These are phyloP conservation scores for Cercophora sp. DNA, from an alignment of 495 filamentous ascomycete genomes.

Conservation along the genomic window DNA sequence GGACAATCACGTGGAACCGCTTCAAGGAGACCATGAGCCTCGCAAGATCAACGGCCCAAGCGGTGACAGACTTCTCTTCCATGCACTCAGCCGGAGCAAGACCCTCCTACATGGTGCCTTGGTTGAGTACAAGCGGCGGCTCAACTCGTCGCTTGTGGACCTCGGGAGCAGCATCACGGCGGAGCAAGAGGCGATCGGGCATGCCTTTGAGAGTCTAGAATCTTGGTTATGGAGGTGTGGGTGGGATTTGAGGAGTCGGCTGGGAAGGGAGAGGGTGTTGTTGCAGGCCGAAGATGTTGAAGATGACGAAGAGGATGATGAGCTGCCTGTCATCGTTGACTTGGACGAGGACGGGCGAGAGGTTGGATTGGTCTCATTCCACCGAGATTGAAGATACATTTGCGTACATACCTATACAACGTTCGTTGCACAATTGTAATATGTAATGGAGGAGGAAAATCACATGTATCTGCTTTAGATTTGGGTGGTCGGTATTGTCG, in stretches of 20 bases:
- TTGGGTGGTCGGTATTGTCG: too few species aligned
- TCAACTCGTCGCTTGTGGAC: slow-evolving; percentile 33
- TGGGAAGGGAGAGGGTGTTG: neutral
- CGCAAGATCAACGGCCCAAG: neutral
- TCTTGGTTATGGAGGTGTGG: slow-evolving; percentile 39
- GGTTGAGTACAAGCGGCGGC: slow-evolving; percentile 38
- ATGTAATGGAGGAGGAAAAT: too few species aligned
- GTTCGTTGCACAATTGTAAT: too few species aligned
- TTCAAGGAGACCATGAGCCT: slow-evolving; percentile 12
- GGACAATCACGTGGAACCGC: slow-evolving; percentile 55
- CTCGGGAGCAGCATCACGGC: slow-evolving; percentile 26
- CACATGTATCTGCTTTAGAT: too few species aligned
- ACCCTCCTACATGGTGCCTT: slow-evolving; percentile 34
- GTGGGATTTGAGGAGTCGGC: slow-evolving; percentile 42
- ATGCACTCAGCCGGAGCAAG: slow-evolving; percentile 39
- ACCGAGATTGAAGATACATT: slow-evolving; percentile 23
- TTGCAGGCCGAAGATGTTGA: slow-evolving; percentile 42
- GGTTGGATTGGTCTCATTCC: slow-evolving; percentile 44
- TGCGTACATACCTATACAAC: too few species aligned
- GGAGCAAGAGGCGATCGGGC: slow-evolving; percentile 32
- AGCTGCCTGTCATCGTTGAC: slow-evolving; percentile 77
- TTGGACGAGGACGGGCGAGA: slow-evolving; percentile 51
- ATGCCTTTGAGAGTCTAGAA: slow-evolving; percentile 42
- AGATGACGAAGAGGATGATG: slow-evolving; percentile 71
- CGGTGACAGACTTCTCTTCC: slow-evolving; percentile 40